Percentiles rank a stretch among this genome's conserved stretches.
phyloP scores from a whole-genome alignment of 148 eudicot species.

The Diospyros lotus region DNA sequence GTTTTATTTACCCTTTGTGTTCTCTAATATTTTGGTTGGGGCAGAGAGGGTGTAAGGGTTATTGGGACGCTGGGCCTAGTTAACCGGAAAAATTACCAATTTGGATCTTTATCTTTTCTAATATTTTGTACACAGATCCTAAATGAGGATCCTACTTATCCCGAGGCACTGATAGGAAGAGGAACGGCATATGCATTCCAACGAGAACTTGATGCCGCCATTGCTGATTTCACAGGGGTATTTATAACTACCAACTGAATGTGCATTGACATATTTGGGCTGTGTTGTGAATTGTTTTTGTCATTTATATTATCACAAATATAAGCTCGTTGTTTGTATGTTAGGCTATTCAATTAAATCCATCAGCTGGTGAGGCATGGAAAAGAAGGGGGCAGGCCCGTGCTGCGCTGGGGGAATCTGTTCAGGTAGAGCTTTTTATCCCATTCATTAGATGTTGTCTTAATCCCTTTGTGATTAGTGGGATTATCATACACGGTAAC shows the following conservation, averaged over 20 bases:
- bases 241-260: slow-evolving; percentile 9
- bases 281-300: slow-evolving; percentile 3
- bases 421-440: slow-evolving; percentile 42
- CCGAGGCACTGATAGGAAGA: slow-evolving; percentile 97
- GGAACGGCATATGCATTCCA: slow-evolving; percentile 98
- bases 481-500: background rate
- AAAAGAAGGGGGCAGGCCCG: slow-evolving; percentile 98
- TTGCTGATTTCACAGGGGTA: slow-evolving; percentile 94
- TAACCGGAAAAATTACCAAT: background rate
- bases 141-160: slow-evolving; percentile 82
- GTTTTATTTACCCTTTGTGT: slow-evolving; percentile 4
- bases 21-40: background rate
- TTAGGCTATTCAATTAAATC: slow-evolving; percentile 78
- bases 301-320: background rate
- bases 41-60: background rate
- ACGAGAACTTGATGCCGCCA: slow-evolving; percentile 92
- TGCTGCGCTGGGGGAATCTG: slow-evolving; percentile 92
- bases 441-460: background rate
- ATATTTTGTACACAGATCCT: slow-evolving; percentile 52
- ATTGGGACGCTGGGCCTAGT: background rate
- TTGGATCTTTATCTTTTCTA: background rate
- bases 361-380: slow-evolving; percentile 98
- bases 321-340: slow-evolving; percentile 12
- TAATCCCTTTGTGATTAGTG: background rate
- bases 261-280: background rate